Conservation (phyloP, 2,329 filamentous ascomycete genomes). For the Diplocarpon rosae region DNA sequence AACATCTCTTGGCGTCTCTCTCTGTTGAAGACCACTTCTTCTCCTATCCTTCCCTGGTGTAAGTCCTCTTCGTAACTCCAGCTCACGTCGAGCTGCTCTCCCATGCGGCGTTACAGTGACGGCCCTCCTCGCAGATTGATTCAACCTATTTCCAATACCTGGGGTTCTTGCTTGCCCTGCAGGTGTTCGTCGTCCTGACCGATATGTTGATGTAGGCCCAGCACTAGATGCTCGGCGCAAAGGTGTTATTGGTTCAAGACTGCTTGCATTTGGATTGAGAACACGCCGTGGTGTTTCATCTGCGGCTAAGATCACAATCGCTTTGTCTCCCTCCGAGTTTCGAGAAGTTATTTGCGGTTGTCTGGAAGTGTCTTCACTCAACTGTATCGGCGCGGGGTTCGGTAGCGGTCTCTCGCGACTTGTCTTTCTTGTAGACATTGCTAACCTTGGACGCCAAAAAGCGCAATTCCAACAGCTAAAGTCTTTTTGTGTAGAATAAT, state of each 20-base stretch:
- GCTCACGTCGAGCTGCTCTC: constrained; percentile 45
- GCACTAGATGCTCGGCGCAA: constrained; percentile 23
- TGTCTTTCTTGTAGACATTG: constrained; percentile 1
- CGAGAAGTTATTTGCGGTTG: constrained; percentile 18
- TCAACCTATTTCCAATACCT: constrained; percentile 7
- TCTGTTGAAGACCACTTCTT: constrained; percentile 43
- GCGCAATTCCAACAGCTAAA: too few relatives aligned
- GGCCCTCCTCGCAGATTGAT: constrained; percentile 20
- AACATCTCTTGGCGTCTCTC: constrained; percentile 44
- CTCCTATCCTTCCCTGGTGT: constrained; percentile 49
- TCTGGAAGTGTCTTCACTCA: background rate
- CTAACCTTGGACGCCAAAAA: background rate
- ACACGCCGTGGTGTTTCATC: constrained; percentile 23
- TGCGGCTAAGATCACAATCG: constrained; percentile 3
- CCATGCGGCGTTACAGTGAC: constrained; percentile 43
- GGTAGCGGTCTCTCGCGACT: constrained; percentile 1
- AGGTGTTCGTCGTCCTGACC: constrained; percentile 22
- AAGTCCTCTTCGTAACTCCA: constrained; percentile 48
- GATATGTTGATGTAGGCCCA: constrained; percentile 21
- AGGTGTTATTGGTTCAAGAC: constrained; percentile 26
- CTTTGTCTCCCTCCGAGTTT: constrained; percentile 17
- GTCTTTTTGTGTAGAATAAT: too few relatives aligned
- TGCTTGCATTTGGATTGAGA: constrained; percentile 18
- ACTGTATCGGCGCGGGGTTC: constrained; percentile 1
- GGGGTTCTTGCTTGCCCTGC: constrained; percentile 21